These are phyloP conservation scores for Waltergamsia citrina DNA, from an alignment of 2,329 filamentous ascomycete species.

Conservation along the genomic window DNA sequence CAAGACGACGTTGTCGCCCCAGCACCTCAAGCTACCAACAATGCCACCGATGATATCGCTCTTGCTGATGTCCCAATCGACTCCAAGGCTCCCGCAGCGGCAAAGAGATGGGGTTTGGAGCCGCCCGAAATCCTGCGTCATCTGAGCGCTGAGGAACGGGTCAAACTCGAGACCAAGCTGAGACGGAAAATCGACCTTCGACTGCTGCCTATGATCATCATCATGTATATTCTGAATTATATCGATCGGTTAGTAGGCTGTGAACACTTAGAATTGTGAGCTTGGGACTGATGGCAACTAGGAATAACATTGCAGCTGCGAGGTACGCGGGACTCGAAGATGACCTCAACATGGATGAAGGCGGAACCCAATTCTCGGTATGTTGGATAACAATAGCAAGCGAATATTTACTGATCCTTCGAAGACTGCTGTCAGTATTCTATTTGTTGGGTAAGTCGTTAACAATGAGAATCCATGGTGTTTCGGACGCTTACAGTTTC, in stretches of 20 bases:
- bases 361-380: slow-evolving; percentile 10
- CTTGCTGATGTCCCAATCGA: background rate
- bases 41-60: slow-evolving; percentile 16
- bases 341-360: slow-evolving; percentile 27
- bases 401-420: slow-evolving; percentile 1
- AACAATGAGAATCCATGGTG: background rate
- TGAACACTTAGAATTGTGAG: background rate
- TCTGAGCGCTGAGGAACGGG: slow-evolving; percentile 36
- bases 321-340: slow-evolving; percentile 33
- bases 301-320: slow-evolving; percentile 30
- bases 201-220: slow-evolving; percentile 49
- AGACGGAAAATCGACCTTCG: slow-evolving; percentile 52
- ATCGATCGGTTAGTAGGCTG: slow-evolving; percentile 38
- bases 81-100: slow-evolving; percentile 2
- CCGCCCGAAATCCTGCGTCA: slow-evolving; percentile 20
- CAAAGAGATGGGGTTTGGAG: slow-evolving; percentile 8
- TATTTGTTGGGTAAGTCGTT: slow-evolving; percentile 34
- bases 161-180: slow-evolving; percentile 39
- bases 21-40: too few species aligned
- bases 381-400: background rate
- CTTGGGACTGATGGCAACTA: slow-evolving; percentile 6
- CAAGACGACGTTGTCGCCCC: background rate
- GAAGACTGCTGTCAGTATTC: slow-evolving; percentile 36
- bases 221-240: slow-evolving; percentile 60
- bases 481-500: background rate